Evolutionary conservation across 2,329 filamentous ascomycete species (phyloP), one percentile per base, ranked within the genome.

Genomic region (Aspergillus tanneri): DNA sequence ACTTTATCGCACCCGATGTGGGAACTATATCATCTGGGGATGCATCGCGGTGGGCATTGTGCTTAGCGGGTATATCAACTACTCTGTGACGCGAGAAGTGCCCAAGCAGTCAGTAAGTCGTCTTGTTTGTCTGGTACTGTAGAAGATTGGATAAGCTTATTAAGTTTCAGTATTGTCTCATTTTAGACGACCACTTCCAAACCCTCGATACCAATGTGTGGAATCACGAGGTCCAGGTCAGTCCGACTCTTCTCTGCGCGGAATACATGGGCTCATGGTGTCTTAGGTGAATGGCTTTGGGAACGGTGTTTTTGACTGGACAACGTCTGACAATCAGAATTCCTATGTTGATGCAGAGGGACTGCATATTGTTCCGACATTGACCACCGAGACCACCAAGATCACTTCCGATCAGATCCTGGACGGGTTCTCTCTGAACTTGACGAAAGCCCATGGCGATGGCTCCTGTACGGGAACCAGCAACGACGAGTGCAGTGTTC

Each of bases 301-400:
- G 40, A 75, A 71, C n/a, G 75, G 75, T 12, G 68, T 72, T 27
- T 81, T 81, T 57, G 78, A 80, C 66, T 79, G 77, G 77, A 79
- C 78, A 0, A 81, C 78, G 5, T 67, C 62, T 3, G 76, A 78
- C 52, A 52, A 64, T 1, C 61, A 59, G 43, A 81, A 81, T 60
- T 65, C 72, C 11, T 81, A 74, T 58, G 66, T 74, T 27, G 74
- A 79, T 55, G 62, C 55, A 0, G 63, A 73, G 21, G 77, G 77
- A n/a, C 68, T 81, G 32, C 77, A 79, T 60, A 80, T 81, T 42
- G 72, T 78, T n/a, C 78, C 77, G 6, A 80, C 78, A 0, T 62
- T 80, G 14, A 79, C 77, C 14, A 63, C 55, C 25, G 56, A 64
- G 44, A 62, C 60, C 10, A 67, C 67, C 21, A 46, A 58, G 27